Base-by-base conservation (phyloP, 495 filamentous ascomycete species). In the Amniculicola lignicola region DNA sequence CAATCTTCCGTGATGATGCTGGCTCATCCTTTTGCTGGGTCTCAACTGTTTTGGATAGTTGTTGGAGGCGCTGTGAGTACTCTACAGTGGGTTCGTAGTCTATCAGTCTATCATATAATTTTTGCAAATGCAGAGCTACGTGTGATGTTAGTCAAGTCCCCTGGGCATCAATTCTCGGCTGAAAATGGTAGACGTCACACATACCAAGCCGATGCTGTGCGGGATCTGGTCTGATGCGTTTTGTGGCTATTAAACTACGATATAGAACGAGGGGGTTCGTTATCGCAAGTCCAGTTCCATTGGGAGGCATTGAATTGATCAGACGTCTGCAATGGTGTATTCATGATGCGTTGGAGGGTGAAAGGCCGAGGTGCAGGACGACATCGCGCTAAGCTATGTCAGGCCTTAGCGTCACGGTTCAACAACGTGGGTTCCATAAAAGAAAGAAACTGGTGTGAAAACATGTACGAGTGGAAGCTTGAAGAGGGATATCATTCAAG, bases 261-360 rank as follows among this genome's bases (percentile, higher is more conserved):
- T 88, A 90, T 45, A 86, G 79, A 51, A 87, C 74, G 29, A 88
- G 70, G 3, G 85, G 86, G 63, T 88, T 86, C 5, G 86, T 87
- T 59, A 90, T 87, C 41, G 82, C 75, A 18, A 88, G 64, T 19
- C 68, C 57, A 28, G 68, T 69, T 37, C 51, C 35, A 44, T 57
- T 38, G 10, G 57, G 45, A 51, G 55, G 57, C 70, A 72, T 73
- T 52, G 31, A 42, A 31, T 16, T 29, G 49, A 2, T 7, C 16
- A 6, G 12, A 21, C 7, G 15, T 31, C 45, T 24, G 35, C 14
- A 52, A 37, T 5, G 36, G 35, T 6, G 36, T 18, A n/a, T 9
- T 36, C 18, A n/a, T 39, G 29, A n/a, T 22, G 42, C 2, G 24
- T 12, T 51, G 16, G 44, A 38, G 2, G 29, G 16, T 43, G 37